Evolutionary conservation across 2,329 filamentous ascomycete species (phyloP), one percentile per base, ranked within the genome.

Genomic region (Hymenoscyphus infarciens): DNA sequence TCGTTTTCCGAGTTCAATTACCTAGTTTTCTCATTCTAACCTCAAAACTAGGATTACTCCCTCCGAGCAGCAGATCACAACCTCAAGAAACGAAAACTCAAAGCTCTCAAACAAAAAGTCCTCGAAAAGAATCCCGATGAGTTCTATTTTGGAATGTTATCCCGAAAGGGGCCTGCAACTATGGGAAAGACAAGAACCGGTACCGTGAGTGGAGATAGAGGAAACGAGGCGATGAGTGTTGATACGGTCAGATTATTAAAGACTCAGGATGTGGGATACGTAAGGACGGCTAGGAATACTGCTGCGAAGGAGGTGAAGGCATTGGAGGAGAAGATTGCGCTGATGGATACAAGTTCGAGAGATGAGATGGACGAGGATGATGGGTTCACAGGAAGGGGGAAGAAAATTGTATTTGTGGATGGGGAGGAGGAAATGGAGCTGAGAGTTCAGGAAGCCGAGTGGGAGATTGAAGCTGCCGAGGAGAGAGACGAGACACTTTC

Each of bases 101-200:
- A 85, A 71, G 76, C 76, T 31, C 82, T 90, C 57, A 80, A 81
- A 56, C 77, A 82, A 63, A 89, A 89, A 72, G 87, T 85, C 5
- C 75, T 84, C 63, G 82, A 87, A 45, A 83, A 86, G 69, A 89
- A 89, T 75, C 86, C 88, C 59, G 87, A 90, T 83, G 87, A 90
- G 72, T 90, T 89, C 76, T 88, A 88, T 78, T 88, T 85, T 71
- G 85, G 84, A 66, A 90, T 90, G 87, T 78, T 88, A 71, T 84
- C 82, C 68, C 83, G 83, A 64, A 79, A 80, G 62, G 85, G 85
- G 10, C 82, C 84, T 4, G 80, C 82, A 5, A 79, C 80, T 6
- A 75, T 75, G 19, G 84, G 79, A 61, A 82, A 79, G 71, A 75
- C 74, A 53, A 85, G 82, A 77, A 80, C 76, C 1, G 86, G 85